These are phyloP conservation scores for Solanum rostratum DNA, from an alignment of 257 asterid species.

Conservation along the genomic window DNA sequence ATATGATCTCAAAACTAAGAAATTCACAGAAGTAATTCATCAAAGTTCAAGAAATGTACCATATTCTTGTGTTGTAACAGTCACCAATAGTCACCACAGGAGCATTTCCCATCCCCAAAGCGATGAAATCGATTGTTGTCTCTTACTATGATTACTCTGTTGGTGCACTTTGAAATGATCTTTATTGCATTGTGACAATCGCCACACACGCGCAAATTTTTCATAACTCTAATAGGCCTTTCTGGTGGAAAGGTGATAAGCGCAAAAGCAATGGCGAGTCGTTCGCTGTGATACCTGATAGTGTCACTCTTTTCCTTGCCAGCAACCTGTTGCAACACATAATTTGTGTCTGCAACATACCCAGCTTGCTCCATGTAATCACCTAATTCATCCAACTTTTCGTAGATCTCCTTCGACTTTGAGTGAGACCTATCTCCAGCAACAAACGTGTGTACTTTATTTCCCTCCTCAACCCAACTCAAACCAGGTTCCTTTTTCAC, in stretches of 20 bases:
- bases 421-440: constrained; percentile 62
- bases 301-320: constrained; percentile 49
- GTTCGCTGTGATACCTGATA: constrained; percentile 74
- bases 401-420: constrained; percentile 40
- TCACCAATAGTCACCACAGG: constrained; percentile 93
- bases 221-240: constrained; percentile 70
- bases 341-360: constrained; percentile 55
- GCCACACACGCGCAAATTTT: constrained; percentile 74
- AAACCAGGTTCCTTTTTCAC: constrained; percentile 80
- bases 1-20: no score
- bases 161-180: constrained; percentile 51
- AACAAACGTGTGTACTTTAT: constrained; percentile 57
- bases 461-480: constrained; percentile 94
- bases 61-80: no score
- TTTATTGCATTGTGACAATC: constrained; percentile 85
- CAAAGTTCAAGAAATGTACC: no score
- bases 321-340: constrained; percentile 51
- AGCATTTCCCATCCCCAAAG: constrained; percentile 61
- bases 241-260: constrained; percentile 46
- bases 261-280: constrained; percentile 82
- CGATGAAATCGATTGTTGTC: constrained; percentile 80
- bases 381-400: constrained; percentile 52
- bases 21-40: no score
- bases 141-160: constrained; percentile 56
- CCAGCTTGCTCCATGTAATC: constrained; percentile 55